Evolutionary conservation across 2,329 filamentous ascomycete species (phyloP).

Genomic region (Colletotrichum sp.): DNA sequence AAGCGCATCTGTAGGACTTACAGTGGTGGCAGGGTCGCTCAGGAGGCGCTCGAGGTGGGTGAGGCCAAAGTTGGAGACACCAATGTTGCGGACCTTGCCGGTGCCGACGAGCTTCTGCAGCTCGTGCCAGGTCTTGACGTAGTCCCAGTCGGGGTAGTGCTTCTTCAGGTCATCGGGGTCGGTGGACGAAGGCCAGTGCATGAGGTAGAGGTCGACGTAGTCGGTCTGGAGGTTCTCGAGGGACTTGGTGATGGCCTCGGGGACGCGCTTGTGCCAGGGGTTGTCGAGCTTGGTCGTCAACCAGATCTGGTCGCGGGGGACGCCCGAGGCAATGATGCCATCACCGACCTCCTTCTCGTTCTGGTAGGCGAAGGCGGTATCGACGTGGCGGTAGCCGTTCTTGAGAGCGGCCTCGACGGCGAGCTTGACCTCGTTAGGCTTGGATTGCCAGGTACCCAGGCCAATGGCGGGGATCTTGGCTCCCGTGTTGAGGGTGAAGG

Average conservation of each 20-base stretch:
- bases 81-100: constrained; percentile 80
- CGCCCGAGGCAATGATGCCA: constrained; percentile 67
- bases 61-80: constrained; percentile 87
- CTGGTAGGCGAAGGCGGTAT: constrained; percentile 78
- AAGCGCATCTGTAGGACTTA: constrained; percentile 28
- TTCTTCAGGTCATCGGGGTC: constrained; percentile 68
- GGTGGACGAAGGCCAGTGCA: constrained; percentile 74
- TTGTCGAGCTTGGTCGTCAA: constrained; percentile 86
- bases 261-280: constrained; percentile 74
- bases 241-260: constrained; percentile 64
- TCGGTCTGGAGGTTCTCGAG: constrained; percentile 66
- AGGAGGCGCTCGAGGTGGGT: constrained; percentile 80
- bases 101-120: constrained; percentile 72
- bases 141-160: constrained; percentile 80
- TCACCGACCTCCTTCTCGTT: constrained; percentile 75
- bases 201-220: constrained; percentile 74
- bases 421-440: constrained; percentile 69
- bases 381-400: constrained; percentile 76
- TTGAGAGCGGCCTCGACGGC: constrained; percentile 75
- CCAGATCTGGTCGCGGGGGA: constrained; percentile 71
- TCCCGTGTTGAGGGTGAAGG: constrained; percentile 76
- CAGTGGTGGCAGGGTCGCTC: constrained; percentile 67
- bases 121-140: constrained; percentile 78
- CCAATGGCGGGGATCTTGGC: constrained; percentile 80
- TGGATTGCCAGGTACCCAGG: constrained; percentile 81